A percentile compares a stretch with the other conserved stretches of the same genome.
Evolutionary conservation across 2,329 filamentous ascomycete species (phyloP).

Genomic region (Colletotrichum sp.): DNA sequence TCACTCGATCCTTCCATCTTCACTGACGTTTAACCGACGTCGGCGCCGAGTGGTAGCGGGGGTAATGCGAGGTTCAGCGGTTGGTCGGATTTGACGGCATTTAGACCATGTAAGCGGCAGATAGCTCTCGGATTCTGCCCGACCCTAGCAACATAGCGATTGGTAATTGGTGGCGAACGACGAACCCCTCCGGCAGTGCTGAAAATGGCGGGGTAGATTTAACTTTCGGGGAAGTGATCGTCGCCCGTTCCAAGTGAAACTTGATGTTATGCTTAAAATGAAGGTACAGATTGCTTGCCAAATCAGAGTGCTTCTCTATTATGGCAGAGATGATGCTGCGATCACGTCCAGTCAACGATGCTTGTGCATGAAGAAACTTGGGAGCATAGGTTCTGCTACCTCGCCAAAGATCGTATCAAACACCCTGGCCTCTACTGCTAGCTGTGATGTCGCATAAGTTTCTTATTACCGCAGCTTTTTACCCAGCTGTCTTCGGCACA

Average conservation of each 20-base stretch:
- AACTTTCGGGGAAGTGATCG: background rate
- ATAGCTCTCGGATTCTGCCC: background rate
- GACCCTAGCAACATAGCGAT: background rate
- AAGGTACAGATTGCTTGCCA: background rate
- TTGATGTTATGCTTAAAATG: background rate
- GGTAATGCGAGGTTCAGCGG: background rate
- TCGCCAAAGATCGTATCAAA: too few species aligned
- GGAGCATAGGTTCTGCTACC: too few species aligned
- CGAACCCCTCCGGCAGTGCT: background rate
- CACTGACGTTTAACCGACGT: background rate
- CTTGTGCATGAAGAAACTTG: too few species aligned
- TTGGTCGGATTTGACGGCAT: background rate
- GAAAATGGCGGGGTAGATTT: background rate
- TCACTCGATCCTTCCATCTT: background rate
- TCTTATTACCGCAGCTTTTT: too few species aligned
- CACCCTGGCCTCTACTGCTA: too few species aligned
- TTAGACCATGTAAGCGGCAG: background rate
- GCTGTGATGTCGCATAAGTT: too few species aligned
- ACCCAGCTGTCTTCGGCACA: too few species aligned
- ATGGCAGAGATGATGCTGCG: too few species aligned
- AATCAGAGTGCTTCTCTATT: background rate
- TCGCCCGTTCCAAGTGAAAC: background rate
- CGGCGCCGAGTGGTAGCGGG: background rate
- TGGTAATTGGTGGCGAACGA: background rate
- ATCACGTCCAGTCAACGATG: too few species aligned